Evolutionary conservation across 2,329 filamentous ascomycete species (phyloP), one percentile per base, ranked within the genome.

Genomic region (Cladosporium velox): DNA sequence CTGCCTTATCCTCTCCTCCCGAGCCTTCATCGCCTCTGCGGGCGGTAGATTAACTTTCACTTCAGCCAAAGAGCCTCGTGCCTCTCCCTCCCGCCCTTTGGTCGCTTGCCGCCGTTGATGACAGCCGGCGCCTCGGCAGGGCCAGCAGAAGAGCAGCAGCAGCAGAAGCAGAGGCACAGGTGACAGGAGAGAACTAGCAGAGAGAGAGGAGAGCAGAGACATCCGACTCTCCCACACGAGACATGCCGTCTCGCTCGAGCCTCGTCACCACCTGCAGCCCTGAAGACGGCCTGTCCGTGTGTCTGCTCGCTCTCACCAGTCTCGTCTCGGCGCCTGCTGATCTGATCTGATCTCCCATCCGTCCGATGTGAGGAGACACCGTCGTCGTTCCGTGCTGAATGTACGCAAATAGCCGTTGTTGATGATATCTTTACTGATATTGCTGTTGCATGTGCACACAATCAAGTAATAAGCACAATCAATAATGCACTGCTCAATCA

Each of bases 201-300:
- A n/a, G n/a, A 38, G 34, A 38, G 55, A 41, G 57, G 24, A 41
- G 35, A 59, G 21, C 6, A 41, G 24, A 51, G 61, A 35, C 60
- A 55, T 26, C 30, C 44, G 47, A 54, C 15, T 54, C 41, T 41
- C 28, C 24, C 41, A 62, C 44, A 52, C 49, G 51, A 64, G 49
- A 64, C 61, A 64, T 64, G 32, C 32, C 15, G 59, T 52, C 44
- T 52, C 47, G 34, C 28, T 61, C 59, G n/a, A n/a, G 60, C 60
- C 21, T 63, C 60, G 60, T 63, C 61, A 64, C 54, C 61, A 64
- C 41, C 61, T 64, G 61, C 61, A 64, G 35, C 51, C 38, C 12
- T 64, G 61, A 64, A 64, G 61, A 64, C 38, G 12, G n/a, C 34
- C 18, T 24, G 38, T 21, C 38, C 38, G 38, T 44, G 14, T 44